Conservation (phyloP, 2,329 filamentous ascomycete genomes). For the Ophiosphaerella narmari region DNA sequence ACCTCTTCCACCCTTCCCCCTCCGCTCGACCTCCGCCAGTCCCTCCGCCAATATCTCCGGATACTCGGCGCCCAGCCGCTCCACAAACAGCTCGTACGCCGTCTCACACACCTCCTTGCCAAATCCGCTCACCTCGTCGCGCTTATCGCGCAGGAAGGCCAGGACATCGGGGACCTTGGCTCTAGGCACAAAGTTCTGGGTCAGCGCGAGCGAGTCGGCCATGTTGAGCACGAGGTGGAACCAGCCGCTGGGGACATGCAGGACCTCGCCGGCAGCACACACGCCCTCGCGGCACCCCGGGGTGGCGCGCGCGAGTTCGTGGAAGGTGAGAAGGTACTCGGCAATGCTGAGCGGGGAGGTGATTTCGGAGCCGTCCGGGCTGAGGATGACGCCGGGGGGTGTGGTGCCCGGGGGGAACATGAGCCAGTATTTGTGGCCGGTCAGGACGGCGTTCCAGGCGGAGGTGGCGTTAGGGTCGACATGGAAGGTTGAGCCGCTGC, state of each 20-base stretch:
- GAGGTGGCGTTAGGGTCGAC: constrained; percentile 76
- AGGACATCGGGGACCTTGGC: constrained; percentile 76
- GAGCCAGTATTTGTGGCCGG: constrained; percentile 96
- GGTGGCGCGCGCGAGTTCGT: constrained; percentile 75
- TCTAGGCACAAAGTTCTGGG: constrained; percentile 89
- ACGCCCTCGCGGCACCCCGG: constrained; percentile 84
- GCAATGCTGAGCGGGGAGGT: constrained; percentile 92
- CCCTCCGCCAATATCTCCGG: constrained; percentile 69
- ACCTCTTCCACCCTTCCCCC: constrained; percentile 66
- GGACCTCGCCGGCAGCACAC: constrained; percentile 79
- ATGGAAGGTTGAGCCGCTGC: constrained; percentile 93
- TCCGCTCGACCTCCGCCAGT: constrained; percentile 67
- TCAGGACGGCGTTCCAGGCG: constrained; percentile 93
- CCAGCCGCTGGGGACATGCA: constrained; percentile 94
- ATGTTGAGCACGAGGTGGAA: constrained; percentile 96
- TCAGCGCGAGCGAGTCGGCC: constrained; percentile 82
- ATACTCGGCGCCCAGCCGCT: constrained; percentile 65
- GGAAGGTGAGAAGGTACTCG: constrained; percentile 94
- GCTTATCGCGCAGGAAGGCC: constrained; percentile 78
- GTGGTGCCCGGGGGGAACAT: constrained; percentile 83
- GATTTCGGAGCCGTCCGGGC: constrained; percentile 86
- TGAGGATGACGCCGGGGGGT: constrained; percentile 89
- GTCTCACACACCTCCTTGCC: constrained; percentile 71
- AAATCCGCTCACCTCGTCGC: constrained; percentile 88
- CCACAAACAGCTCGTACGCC: constrained; percentile 71